Base-by-base conservation (phyloP, 2,329 filamentous ascomycete genomes). In the Rhynchosporium graminicola region DNA sequence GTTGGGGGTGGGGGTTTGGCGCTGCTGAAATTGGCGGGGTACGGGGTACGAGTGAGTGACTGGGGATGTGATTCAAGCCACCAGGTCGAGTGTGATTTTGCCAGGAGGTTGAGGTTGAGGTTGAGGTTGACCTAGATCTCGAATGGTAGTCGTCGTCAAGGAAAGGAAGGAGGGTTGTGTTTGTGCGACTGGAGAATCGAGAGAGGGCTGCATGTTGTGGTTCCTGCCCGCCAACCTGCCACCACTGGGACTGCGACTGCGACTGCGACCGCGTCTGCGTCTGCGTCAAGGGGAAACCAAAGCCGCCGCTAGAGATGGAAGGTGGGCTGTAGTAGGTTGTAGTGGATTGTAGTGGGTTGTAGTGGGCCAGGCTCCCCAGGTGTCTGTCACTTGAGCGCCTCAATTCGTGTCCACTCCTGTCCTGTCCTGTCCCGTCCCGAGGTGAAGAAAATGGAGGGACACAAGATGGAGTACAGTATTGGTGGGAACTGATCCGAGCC, bases 1-100 rank as follows among this genome's bases (percentile, higher is more conserved):
- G 46, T 72, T 72, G 45, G 59, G 60, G 55, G 26, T 26, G 5
- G 33, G 9, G 29, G 29, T 46, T 60, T 15, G 57, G 12, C 15
- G 31, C 28, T 50, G 46, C 28, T 43, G 15, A 38, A 13, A 26
- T 33, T 46, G 54, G 38, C 42, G 38, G 54, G 42, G 54, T 45
- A 46, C 20, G 20, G 20, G 20, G 20, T 20, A 20, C 20, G 20
- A 20, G 20, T 20, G 20, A 20, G 20, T 20, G 20, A 20, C 20
- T 20, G 1, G 20, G 1, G 20, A 20, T 20, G 20, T 20, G 20
- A 20, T 1, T 20, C 20, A 20, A 20, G 20, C 20, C 20, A 38
- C 38, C 31, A 12, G 15, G 2, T 31, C n/a, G 33, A 5, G 5
- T 36, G 9, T 13, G 33, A 15, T 26, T 38, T 38, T 26, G n/a